Percentiles rank a stretch among this genome's conserved stretches.
Conservation (phyloP, 106 monocot species). For the Posidonia australis region DNA sequence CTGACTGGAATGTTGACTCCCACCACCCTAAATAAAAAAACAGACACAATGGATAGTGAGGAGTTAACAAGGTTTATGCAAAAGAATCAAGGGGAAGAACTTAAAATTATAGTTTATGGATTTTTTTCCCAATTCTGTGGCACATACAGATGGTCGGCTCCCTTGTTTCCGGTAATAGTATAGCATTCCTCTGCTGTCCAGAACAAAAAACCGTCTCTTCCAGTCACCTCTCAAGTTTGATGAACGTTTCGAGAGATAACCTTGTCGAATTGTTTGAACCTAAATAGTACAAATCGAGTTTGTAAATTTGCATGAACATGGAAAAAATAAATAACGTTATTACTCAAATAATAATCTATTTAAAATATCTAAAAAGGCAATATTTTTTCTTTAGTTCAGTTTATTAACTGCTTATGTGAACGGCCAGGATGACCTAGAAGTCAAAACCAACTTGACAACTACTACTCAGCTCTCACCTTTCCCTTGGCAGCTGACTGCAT, state of each 20-base stretch:
- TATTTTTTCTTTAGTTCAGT: no score
- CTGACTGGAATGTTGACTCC: conserved; percentile 42
- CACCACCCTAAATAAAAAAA: conserved; percentile 35
- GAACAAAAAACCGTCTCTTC: conserved; percentile 99
- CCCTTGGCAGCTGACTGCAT: conserved; percentile 86
- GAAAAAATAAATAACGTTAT: no score
- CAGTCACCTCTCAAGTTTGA: conserved; percentile 98
- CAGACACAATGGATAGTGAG: background rate
- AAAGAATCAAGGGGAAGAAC: background rate
- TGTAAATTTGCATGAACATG: background rate
- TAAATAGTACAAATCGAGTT: conserved; percentile 2
- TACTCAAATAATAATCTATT: background rate
- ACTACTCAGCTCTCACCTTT: conserved; percentile 54
- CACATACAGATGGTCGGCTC: conserved; percentile 80
- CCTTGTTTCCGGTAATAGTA: conserved; percentile 96
- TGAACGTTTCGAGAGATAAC: conserved; percentile 98
- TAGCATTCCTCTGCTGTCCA: conserved; percentile 98
- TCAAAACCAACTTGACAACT: background rate
- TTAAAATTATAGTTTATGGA: background rate
- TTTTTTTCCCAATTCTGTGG: background rate
- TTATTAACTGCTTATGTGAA: no score
- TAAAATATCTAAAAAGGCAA: background rate
- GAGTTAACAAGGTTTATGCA: background rate
- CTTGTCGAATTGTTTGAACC: conserved; percentile 99
- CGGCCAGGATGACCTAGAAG: no score